phyloP scores from a whole-genome alignment of 345 rosid genomes.

The Rhodamnia argentea region DNA sequence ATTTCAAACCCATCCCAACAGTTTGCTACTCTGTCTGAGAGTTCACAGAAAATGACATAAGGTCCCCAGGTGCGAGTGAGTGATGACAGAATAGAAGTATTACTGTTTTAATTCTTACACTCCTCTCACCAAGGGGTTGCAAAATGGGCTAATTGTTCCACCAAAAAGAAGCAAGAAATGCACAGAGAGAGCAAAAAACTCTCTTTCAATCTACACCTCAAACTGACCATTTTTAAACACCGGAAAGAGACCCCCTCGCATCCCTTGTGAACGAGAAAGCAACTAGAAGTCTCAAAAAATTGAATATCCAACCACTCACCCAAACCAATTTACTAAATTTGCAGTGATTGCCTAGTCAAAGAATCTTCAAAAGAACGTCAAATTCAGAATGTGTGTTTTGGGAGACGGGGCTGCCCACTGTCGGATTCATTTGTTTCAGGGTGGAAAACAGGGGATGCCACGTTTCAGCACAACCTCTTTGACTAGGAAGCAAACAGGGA shows the following conservation, averaged over 20 bases:
- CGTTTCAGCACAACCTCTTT: not conserved
- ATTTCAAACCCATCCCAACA: not conserved
- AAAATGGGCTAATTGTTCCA: not conserved
- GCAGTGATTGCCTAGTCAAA: not conserved
- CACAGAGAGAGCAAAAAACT: slow-evolving; percentile 6
- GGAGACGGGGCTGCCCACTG: not conserved
- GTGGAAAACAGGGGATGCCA: not conserved
- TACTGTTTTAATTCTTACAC: slow-evolving; percentile 1
- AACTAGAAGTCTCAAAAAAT: not conserved
- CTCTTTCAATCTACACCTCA: slow-evolving; percentile 10
- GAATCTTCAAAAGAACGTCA: not conserved
- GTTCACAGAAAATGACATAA: slow-evolving; percentile 51
- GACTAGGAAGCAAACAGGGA: not conserved
- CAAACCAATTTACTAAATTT: not conserved
- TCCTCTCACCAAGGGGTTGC: not conserved
- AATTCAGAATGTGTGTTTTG: not conserved
- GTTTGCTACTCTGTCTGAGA: slow-evolving; percentile 1
- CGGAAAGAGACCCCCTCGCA: not conserved
- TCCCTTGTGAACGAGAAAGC: slow-evolving; percentile 1
- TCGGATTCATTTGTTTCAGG: not conserved
- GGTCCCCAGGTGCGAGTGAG: not conserved
- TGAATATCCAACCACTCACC: not conserved
- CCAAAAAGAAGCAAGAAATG: slow-evolving; percentile 11
- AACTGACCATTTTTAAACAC: slow-evolving; percentile 24
- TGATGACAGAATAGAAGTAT: not conserved